phyloP scores from a whole-genome alignment of 441 rosid genomes.

The Euphorbia corollata region DNA sequence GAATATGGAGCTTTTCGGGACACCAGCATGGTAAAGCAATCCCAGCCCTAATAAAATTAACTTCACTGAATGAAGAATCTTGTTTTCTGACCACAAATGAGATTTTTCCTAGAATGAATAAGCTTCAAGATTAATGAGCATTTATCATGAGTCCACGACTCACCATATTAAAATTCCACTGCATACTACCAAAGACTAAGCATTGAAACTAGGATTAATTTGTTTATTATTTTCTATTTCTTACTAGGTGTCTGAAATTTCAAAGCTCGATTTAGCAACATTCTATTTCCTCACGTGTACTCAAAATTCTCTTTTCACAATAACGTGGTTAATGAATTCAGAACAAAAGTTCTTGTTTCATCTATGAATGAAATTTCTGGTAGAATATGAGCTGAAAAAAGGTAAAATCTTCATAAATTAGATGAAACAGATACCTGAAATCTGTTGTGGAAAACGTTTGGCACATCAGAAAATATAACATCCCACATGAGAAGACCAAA shows the following conservation, averaged over 20 bases:
- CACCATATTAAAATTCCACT: neutral
- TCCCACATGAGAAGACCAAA: slow-evolving; percentile 94
- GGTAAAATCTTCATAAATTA: neutral
- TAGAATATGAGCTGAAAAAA: neutral
- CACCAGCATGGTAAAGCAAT: too few relatives aligned
- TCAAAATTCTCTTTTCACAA: neutral
- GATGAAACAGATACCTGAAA: slow-evolving; percentile 54
- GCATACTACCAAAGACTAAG: neutral
- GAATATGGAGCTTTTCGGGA: too few relatives aligned
- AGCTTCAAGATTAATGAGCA: neutral
- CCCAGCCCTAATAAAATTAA: neutral
- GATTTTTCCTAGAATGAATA: neutral
- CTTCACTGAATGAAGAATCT: neutral
- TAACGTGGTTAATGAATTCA: neutral
- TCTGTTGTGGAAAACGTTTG: slow-evolving; percentile 63
- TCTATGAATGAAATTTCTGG: neutral
- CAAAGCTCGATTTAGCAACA: neutral
- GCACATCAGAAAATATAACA: slow-evolving; percentile 57
- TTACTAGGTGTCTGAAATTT: neutral
- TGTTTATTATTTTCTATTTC: neutral
- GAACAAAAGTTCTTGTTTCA: neutral
- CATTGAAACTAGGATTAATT: neutral
- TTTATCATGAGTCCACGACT: too few relatives aligned
- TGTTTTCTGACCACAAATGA: neutral
- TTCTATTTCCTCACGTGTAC: neutral